These are phyloP conservation scores for Cylindrodendrum hubeiense DNA, from an alignment of 2,329 filamentous ascomycete species.

Conservation along the genomic window DNA sequence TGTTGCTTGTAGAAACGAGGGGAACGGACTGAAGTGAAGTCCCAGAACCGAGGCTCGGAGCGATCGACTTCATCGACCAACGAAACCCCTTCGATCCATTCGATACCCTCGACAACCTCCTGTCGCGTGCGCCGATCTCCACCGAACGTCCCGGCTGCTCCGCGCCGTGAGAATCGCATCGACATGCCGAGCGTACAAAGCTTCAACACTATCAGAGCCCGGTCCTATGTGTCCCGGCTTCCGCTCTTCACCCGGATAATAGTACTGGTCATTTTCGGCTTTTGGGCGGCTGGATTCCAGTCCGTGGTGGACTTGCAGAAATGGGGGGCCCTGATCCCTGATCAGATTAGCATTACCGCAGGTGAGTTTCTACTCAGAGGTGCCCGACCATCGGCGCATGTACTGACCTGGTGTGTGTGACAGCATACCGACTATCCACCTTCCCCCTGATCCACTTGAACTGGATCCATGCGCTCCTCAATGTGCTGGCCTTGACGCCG, in stretches of 20 bases:
- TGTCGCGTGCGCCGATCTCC: constrained; percentile 21
- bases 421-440: constrained; percentile 94
- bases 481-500: constrained; percentile 85
- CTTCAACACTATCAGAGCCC: constrained; percentile 80
- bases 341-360: constrained; percentile 76
- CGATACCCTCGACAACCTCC: constrained; percentile 2
- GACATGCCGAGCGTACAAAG: constrained; percentile 50
- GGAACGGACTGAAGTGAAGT: constrained; percentile 29
- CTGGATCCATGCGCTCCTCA: constrained; percentile 84
- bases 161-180: constrained; percentile 39
- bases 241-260: constrained; percentile 86
- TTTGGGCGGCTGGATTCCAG: constrained; percentile 77
- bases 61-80: constrained; percentile 1
- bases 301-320: constrained; percentile 77
- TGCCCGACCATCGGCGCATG: background rate
- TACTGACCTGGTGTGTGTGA: background rate
- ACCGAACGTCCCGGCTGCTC: constrained; percentile 39
- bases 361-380: constrained; percentile 61
- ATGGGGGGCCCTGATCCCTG: constrained; percentile 85
- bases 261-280: constrained; percentile 70
- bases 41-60: constrained; percentile 19
- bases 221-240: constrained; percentile 86
- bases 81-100: background rate
- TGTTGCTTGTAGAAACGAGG: constrained; percentile 26
- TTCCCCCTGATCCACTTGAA: constrained; percentile 89